phyloP scores from a whole-genome alignment of 2,329 filamentous ascomycete genomes.

The Madurella fahalii region DNA sequence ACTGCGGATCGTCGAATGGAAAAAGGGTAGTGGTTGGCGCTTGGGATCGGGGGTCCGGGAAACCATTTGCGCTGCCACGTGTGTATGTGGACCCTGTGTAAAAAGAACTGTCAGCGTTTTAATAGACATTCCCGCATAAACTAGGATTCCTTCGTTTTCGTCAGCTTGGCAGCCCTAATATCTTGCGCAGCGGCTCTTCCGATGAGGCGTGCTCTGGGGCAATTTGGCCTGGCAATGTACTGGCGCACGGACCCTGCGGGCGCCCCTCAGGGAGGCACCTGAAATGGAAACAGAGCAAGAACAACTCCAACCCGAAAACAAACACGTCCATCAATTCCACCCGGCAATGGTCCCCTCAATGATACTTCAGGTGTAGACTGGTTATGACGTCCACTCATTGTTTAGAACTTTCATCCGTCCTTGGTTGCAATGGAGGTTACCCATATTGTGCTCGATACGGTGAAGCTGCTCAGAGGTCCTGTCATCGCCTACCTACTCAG shows the following conservation, averaged over 20 bases:
- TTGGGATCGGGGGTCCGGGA: slow-evolving; percentile 1
- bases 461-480: slow-evolving; percentile 19
- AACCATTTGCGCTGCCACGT: slow-evolving; percentile 1
- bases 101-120: slow-evolving; percentile 9
- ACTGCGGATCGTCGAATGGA: background rate
- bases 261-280: background rate
- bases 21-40: slow-evolving; percentile 7
- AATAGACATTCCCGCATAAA: slow-evolving; percentile 19
- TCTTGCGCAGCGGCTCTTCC: too few species aligned
- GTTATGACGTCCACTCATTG: background rate
- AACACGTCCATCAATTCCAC: background rate
- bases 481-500: slow-evolving; percentile 5
- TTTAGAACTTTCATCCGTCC: background rate
- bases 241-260: background rate
- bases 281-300: background rate
- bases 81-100: slow-evolving; percentile 17
- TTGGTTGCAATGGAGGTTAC: slow-evolving; percentile 11
- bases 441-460: background rate
- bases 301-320: background rate
- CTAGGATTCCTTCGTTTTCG: background rate
- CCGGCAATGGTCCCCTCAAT: too few species aligned
- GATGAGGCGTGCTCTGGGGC: too few species aligned
- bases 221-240: background rate
- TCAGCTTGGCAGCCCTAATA: background rate
- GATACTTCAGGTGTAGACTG: background rate